Evolutionary conservation across 345 rosid genomes (phyloP).

Genomic region (Rhodamnia rubescens): DNA sequence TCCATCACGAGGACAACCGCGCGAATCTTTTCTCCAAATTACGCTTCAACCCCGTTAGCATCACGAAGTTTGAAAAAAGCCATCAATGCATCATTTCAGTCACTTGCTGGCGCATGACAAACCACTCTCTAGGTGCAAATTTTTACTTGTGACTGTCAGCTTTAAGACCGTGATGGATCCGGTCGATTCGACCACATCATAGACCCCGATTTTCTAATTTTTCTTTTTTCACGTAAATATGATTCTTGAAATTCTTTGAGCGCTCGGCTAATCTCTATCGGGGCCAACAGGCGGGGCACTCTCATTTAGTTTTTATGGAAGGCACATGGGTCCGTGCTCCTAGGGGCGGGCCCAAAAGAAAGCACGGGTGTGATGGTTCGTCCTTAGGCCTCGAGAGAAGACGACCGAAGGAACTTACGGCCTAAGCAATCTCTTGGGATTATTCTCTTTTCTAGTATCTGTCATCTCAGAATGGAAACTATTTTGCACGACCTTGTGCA

Average conservation of each 20-base stretch:
- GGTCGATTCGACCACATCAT: background rate
- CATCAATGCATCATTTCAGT: background rate
- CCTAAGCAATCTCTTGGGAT: background rate
- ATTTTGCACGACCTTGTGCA: background rate
- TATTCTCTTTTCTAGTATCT: background rate
- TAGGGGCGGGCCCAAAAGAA: background rate
- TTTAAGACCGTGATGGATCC: background rate
- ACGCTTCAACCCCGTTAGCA: background rate
- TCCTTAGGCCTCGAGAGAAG: background rate
- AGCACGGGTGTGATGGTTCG: background rate
- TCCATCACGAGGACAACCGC: background rate
- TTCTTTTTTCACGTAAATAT: background rate
- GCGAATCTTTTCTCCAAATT: background rate
- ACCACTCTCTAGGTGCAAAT: background rate
- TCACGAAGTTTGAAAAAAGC: background rate
- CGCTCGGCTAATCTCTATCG: background rate
- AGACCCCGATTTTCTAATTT: background rate
- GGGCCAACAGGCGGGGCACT: fast-evolving
- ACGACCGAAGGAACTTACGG: background rate
- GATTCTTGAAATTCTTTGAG: background rate
- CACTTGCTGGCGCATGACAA: background rate
- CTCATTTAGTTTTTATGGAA: background rate
- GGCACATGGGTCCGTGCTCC: background rate
- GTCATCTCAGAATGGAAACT: background rate
- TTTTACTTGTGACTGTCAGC: background rate